Evolutionary conservation across 2,329 filamentous ascomycete genomes (phyloP).

Genomic region (Fusarium oxysporum): DNA sequence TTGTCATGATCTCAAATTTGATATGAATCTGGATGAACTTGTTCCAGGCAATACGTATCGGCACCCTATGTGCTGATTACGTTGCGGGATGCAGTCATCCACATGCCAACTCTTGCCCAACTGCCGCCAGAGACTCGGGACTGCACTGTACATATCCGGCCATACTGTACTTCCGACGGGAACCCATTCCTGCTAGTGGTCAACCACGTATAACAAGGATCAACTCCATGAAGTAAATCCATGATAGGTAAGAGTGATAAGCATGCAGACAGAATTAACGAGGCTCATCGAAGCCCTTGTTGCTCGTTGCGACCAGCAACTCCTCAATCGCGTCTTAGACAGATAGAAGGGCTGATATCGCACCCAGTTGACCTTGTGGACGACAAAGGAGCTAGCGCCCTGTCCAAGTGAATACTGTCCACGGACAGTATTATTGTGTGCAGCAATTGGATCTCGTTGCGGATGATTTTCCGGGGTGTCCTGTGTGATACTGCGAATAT

Average conservation of each 20-base stretch:
- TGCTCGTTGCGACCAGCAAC: conserved; percentile 13
- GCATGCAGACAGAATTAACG: background rate
- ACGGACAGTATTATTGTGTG: background rate
- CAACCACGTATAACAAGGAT: conserved; percentile 12
- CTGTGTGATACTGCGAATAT: conserved; percentile 11
- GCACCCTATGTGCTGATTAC: conserved; percentile 18
- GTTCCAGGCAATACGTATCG: background rate
- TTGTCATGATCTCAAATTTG: background rate
- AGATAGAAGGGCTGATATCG: conserved; percentile 29
- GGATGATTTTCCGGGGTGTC: conserved; percentile 17
- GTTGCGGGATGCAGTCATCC: conserved; percentile 34
- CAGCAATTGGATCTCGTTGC: conserved; percentile 2
- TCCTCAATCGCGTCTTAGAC: conserved; percentile 7
- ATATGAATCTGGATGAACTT: background rate
- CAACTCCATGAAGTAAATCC: background rate
- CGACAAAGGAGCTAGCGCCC: conserved; percentile 7
- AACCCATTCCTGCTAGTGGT: conserved; percentile 36
- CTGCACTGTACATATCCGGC: background rate
- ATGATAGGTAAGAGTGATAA: background rate
- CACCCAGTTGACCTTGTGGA: conserved; percentile 2
- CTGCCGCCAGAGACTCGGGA: conserved; percentile 29
- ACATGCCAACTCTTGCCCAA: conserved; percentile 40
- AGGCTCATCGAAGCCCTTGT: conserved; percentile 22
- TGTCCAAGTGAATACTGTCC: background rate
- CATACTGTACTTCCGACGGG: background rate